A percentile compares a stretch with the other conserved stretches of the same genome.
Evolutionary conservation across 2,329 filamentous ascomycete species (phyloP).

Genomic region (Pleurostoma richardsiae): DNA sequence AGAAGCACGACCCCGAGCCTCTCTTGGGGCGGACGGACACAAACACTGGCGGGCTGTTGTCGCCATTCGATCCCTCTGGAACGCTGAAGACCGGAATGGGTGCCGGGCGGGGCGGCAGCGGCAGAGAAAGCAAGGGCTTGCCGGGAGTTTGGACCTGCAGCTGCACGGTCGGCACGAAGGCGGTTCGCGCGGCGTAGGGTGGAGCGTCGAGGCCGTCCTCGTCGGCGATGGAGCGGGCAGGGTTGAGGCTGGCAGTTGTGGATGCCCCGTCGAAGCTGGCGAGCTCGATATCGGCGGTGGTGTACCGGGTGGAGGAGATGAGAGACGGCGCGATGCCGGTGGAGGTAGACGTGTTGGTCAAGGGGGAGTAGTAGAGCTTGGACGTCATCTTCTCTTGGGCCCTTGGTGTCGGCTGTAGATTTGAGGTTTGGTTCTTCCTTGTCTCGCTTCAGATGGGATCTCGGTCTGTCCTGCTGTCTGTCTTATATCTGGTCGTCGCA

Average conservation of each 20-base stretch:
- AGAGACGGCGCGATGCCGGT: not conserved
- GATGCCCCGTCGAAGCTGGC: conserved; percentile 9
- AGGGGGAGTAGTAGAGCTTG: not conserved
- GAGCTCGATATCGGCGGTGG: conserved; percentile 7
- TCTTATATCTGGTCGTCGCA: too few relatives aligned
- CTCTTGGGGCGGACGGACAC: conserved; percentile 42
- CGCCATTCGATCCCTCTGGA: conserved; percentile 16
- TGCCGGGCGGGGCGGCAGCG: conserved; percentile 26
- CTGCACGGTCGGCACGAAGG: conserved; percentile 35
- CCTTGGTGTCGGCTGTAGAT: too few relatives aligned
- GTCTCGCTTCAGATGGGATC: too few relatives aligned
- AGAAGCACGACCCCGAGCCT: conserved; percentile 41
- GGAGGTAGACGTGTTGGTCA: not conserved
- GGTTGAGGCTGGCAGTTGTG: conserved; percentile 9
- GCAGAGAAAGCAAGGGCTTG: conserved; percentile 35
- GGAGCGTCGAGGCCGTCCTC: conserved; percentile 5
- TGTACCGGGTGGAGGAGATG: not conserved
- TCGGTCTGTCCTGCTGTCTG: too few relatives aligned
- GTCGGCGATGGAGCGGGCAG: conserved; percentile 22
- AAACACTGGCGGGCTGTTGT: conserved; percentile 27
- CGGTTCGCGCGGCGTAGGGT: conserved; percentile 2
- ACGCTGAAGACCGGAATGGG: conserved; percentile 38
- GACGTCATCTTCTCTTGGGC: not conserved
- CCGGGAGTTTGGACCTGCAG: conserved; percentile 46
- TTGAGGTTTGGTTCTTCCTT: too few relatives aligned